A percentile compares a stretch with the other conserved stretches of the same genome.
phyloP scores from a whole-genome alignment of 495 filamentous ascomycete species.

The Xylaria scruposa region DNA sequence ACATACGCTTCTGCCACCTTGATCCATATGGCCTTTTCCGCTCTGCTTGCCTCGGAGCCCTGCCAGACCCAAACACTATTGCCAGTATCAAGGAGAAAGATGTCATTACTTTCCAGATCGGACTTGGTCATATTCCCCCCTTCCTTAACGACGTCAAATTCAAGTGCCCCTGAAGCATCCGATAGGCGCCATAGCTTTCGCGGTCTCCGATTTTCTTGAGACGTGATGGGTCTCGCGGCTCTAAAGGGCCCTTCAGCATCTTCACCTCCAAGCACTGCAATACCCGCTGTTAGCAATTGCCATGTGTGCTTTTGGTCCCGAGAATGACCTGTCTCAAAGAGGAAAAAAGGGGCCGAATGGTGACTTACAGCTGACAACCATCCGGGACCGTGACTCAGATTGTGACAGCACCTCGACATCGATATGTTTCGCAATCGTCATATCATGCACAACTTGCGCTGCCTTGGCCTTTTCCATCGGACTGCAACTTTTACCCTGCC shows the following conservation, averaged over 20 bases:
- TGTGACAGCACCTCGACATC: slow-evolving; percentile 68
- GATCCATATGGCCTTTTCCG: slow-evolving; percentile 64
- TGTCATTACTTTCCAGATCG: slow-evolving; percentile 62
- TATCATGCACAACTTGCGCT: slow-evolving; percentile 66
- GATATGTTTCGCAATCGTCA: slow-evolving; percentile 65
- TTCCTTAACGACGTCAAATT: slow-evolving; percentile 62
- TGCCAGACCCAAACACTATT: slow-evolving; percentile 66
- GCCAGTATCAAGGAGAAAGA: slow-evolving; percentile 64
- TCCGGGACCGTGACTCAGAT: slow-evolving; percentile 57
- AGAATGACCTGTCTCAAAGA: too few species aligned
- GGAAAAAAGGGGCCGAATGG: neutral
- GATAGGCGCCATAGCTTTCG: slow-evolving; percentile 62
- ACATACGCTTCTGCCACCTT: slow-evolving; percentile 63
- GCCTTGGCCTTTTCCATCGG: slow-evolving; percentile 72
- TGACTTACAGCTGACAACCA: slow-evolving; percentile 47
- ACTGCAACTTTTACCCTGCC: slow-evolving; percentile 67
- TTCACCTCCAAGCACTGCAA: slow-evolving; percentile 57
- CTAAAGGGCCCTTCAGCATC: slow-evolving; percentile 45
- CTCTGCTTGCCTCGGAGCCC: slow-evolving; percentile 57
- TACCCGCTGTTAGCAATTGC: neutral
- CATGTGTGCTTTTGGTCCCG: neutral
- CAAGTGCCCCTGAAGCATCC: slow-evolving; percentile 59
- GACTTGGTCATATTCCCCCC: slow-evolving; percentile 44
- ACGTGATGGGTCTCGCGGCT: slow-evolving; percentile 47
- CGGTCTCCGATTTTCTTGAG: slow-evolving; percentile 35